Base-by-base conservation (phyloP, 306 rosid genomes). In the Castanospermum australe region DNA sequence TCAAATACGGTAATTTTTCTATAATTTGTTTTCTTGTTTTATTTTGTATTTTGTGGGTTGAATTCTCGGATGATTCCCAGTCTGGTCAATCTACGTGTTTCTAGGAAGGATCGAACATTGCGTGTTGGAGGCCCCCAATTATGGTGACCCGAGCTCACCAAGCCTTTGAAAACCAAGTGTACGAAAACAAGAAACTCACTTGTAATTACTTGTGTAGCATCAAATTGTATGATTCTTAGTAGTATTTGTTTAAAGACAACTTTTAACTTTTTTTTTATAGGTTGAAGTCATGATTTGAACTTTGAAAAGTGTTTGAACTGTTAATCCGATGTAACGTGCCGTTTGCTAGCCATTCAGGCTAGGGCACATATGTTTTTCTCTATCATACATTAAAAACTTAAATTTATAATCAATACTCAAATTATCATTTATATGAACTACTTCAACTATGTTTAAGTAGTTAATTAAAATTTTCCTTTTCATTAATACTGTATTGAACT, bases 101-200 rank as follows among this genome's bases (percentile, higher is more conserved):
- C 94, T 61, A 4, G 64, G 97, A 91, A 91, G 70, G 85, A 71
- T 50, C 83, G 24, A 56, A 38, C n/a, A n/a, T n/a, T 5, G 51
- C 80, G 64, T 33, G 82, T 78, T 18, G 57, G 41, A 45, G 71
- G 50, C 70, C 74, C 35, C 13, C 21, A 8, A 48, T 14, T 1
- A 18, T 42, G 28, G 24, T 25, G 12, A 6, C 64, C 24, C 61
- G 2, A 56, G n/a, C 70, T 75, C 56, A 54, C 36, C 54, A 39
- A 22, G 63, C 60, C 14, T 48, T 56, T 72, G 36, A 79, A 75
- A 51, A 57, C 51, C 24, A 61, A 8, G 17, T 59, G 5, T 11
- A 59, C 14, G 44, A 61, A 68, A 84, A 61, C 81, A 30, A 75
- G 84, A 75, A 79, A 69, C 59, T 69, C 71, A 24, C 61, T 38